A percentile compares a stretch with the other conserved stretches of the same genome.
Conservation (phyloP, 768 basidiomycete species). For the Mycena vitilis region DNA sequence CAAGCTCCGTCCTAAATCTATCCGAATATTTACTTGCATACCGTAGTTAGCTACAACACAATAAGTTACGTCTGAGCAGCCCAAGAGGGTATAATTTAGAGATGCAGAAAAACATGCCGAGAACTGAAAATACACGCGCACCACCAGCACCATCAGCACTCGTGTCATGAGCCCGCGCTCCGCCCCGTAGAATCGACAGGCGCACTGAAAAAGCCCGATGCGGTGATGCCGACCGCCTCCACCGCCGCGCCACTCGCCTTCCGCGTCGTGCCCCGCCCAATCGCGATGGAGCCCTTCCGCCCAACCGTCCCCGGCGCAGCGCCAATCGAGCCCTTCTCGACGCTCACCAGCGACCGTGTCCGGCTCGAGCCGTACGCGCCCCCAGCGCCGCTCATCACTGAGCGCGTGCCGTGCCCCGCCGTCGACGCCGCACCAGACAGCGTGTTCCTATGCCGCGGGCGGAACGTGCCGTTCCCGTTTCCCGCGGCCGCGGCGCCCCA, state of each 20-base stretch:
- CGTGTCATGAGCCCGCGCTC: slow-evolving; percentile 19
- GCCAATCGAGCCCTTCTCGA: slow-evolving; percentile 59
- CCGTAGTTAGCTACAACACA: slow-evolving; percentile 20
- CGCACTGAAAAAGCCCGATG: slow-evolving; percentile 80
- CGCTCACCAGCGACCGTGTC: slow-evolving; percentile 71
- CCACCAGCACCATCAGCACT: background rate
- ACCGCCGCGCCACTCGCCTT: slow-evolving; percentile 81
- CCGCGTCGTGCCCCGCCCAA: slow-evolving; percentile 70
- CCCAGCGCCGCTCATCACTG: slow-evolving; percentile 37
- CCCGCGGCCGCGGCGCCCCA: slow-evolving; percentile 44
- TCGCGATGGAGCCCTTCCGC: slow-evolving; percentile 68
- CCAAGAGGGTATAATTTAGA: background rate
- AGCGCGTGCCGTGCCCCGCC: slow-evolving; percentile 36
- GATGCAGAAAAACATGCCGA: slow-evolving; percentile 5
- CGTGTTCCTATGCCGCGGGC: slow-evolving; percentile 57
- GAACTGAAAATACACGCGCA: background rate
- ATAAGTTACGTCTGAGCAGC: slow-evolving; percentile 15
- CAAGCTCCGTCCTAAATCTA: background rate
- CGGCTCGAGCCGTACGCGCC: slow-evolving; percentile 48
- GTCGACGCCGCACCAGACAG: slow-evolving; percentile 43
- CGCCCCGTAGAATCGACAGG: slow-evolving; percentile 45
- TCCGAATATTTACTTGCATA: slow-evolving; percentile 11
- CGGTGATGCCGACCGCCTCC: slow-evolving; percentile 80
- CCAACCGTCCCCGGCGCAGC: slow-evolving; percentile 45
- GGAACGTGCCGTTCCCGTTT: slow-evolving; percentile 40